These are phyloP conservation scores for Phlyctochytrium arcticum DNA, from an alignment of 192 early-diverging fungal genomes.

Conservation along the genomic window DNA sequence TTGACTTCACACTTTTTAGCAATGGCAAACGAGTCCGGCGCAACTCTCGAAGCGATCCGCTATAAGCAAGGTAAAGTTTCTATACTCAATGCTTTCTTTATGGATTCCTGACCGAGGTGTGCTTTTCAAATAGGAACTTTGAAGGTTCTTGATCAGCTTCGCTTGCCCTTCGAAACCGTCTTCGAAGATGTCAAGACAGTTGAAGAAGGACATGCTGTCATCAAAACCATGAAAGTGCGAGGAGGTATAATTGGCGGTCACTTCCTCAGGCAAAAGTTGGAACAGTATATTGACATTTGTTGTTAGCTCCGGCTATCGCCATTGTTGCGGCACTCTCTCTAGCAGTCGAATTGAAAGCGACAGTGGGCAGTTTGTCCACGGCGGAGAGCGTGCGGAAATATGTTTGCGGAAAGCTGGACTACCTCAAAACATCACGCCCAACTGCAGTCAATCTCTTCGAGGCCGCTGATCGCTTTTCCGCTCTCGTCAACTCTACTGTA, in stretches of 20 bases:
- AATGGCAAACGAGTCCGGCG: neutral
- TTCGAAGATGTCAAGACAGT: conserved; percentile 65
- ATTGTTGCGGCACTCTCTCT: conserved; percentile 90
- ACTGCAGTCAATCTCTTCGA: conserved; percentile 97
- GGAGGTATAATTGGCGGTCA: conserved; percentile 34
- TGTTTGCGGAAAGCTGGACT: conserved; percentile 61
- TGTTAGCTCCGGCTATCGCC: conserved; percentile 87
- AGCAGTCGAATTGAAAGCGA: conserved; percentile 67
- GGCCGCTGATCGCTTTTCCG: conserved; percentile 52
- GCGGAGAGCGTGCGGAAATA: conserved; percentile 43
- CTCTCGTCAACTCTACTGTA: conserved; percentile 2
- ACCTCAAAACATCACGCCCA: conserved; percentile 80
- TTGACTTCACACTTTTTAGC: too few relatives aligned
- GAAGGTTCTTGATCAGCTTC: conserved; percentile 85
- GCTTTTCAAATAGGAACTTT: conserved; percentile 40
- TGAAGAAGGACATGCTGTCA: conserved; percentile 76
- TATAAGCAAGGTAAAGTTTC: conserved; percentile 20
- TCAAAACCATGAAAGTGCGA: conserved; percentile 83
- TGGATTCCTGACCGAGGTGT: neutral
- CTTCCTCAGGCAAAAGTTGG: too few relatives aligned
- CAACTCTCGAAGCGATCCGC: conserved; percentile 37
- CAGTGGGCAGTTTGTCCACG: conserved; percentile 16
- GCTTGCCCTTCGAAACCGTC: conserved; percentile 77
- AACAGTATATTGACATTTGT: neutral
- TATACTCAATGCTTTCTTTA: neutral